Conservation (phyloP, 2,329 filamentous ascomycete genomes). For the Ophiostoma piceae region DNA sequence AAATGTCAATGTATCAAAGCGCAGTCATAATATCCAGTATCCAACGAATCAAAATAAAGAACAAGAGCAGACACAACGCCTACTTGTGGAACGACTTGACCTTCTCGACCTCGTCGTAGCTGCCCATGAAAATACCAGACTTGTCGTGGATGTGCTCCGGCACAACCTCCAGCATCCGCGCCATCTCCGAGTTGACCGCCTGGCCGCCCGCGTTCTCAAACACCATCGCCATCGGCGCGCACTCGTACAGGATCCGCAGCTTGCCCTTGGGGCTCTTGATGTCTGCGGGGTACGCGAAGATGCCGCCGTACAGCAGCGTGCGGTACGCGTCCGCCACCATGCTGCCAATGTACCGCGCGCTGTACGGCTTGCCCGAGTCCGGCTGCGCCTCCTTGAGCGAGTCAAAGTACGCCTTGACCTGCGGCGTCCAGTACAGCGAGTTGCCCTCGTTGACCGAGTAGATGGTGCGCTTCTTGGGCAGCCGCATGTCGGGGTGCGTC, state of each 20-base stretch:
- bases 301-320: conserved; percentile 88
- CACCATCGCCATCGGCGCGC: conserved; percentile 96
- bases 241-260: conserved; percentile 94
- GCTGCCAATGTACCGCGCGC: conserved; percentile 87
- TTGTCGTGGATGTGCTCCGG: conserved; percentile 93
- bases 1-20: background rate
- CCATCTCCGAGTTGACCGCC: conserved; percentile 86
- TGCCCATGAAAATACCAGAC: conserved; percentile 94
- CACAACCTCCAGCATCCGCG: conserved; percentile 79
- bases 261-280: conserved; percentile 99
- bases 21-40: background rate
- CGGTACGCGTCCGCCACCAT: conserved; percentile 99
- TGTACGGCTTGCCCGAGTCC: conserved; percentile 79
- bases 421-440: conserved; percentile 90
- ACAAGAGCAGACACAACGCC: conserved; percentile 13
- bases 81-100: conserved; percentile 75
- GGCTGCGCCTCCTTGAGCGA: conserved; percentile 72
- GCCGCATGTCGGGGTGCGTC: conserved; percentile 88
- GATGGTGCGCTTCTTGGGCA: conserved; percentile 75
- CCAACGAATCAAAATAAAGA: background rate
- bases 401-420: conserved; percentile 82
- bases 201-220: conserved; percentile 97
- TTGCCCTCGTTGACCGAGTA: conserved; percentile 99
- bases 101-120: conserved; percentile 91
- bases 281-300: conserved; percentile 96